Conservation (phyloP, 345 rosid genomes). For the Linum tenue region DNA sequence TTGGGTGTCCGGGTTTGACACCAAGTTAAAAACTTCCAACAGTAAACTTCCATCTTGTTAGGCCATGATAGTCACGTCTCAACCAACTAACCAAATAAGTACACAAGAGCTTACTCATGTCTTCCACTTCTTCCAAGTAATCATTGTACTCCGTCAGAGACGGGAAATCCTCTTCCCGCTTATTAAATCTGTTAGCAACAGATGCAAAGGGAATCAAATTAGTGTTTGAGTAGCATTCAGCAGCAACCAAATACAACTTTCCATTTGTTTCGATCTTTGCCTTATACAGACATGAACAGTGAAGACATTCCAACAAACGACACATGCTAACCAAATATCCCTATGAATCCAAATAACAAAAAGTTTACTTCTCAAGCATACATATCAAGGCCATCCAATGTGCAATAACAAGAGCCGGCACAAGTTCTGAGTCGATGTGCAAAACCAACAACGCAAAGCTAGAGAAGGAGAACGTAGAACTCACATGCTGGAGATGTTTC, state of each 20-base stretch:
- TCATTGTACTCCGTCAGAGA: constrained; percentile 77
- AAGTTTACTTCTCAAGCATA: no score
- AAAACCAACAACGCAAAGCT: not conserved
- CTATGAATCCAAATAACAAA: no score
- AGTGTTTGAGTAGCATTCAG: not conserved
- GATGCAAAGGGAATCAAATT: not conserved
- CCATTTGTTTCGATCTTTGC: not conserved
- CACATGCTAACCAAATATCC: no score
- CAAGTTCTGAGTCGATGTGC: not conserved
- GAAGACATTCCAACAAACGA: no score
- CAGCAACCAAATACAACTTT: not conserved
- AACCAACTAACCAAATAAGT: not conserved
- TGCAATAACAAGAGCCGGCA: not conserved
- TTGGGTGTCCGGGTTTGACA: constrained; percentile 67
- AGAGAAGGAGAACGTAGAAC: constrained; percentile 3
- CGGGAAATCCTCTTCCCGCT: constrained; percentile 79
- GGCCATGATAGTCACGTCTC: not conserved
- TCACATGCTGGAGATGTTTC: constrained; percentile 66
- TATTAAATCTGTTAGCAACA: constrained; percentile 53
- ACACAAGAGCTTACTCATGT: constrained; percentile 54
- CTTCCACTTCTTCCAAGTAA: constrained; percentile 93
- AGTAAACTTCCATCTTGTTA: constrained; percentile 1
- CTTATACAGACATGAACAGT: no score
- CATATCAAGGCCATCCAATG: no score
- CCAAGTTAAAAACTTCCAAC: constrained; percentile 49